A percentile compares a stretch with the other conserved stretches of the same genome.
phyloP scores from a whole-genome alignment of 805 yeast genomes.

The Ogataea haglerorum region DNA sequence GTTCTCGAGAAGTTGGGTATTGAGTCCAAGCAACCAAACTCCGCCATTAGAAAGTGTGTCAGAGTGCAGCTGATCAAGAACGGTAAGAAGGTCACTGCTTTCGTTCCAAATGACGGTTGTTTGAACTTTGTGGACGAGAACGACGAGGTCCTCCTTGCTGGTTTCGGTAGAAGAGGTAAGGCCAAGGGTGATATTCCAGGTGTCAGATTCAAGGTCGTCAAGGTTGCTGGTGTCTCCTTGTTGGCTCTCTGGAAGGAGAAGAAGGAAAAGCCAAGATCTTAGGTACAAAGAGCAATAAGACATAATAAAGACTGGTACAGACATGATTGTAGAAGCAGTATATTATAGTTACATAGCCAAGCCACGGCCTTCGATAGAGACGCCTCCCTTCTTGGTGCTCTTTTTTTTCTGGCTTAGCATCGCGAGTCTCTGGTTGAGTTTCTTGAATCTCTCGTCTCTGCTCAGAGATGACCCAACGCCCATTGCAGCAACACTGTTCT shows the following conservation, averaged over 20 bases:
- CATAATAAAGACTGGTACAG: conserved; percentile 11
- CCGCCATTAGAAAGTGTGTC: conserved; percentile 99
- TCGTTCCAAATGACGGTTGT: conserved; percentile 99
- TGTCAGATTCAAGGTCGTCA: conserved; percentile 99
- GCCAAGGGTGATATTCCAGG: conserved; percentile 99
- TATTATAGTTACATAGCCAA: conserved; percentile 21
- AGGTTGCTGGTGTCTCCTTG: conserved; percentile 99
- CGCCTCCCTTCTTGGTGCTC: conserved; percentile 62
- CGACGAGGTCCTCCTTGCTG: conserved; percentile 99
- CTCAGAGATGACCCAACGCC: conserved; percentile 52
- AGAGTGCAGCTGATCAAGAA: conserved; percentile 99
- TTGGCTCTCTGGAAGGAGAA: conserved; percentile 99
- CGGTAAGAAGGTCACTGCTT: conserved; percentile 99
- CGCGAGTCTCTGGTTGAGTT: conserved; percentile 60
- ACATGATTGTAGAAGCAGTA: conserved; percentile 1
- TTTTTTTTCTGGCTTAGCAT: conserved; percentile 47
- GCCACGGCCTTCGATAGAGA: conserved; percentile 74
- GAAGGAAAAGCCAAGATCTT: conserved; percentile 99
- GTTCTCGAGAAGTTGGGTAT: conserved; percentile 99
- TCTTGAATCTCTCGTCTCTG: conserved; percentile 77
- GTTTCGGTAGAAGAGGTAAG: conserved; percentile 99
- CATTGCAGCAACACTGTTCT: conserved; percentile 34
- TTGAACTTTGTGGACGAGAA: conserved; percentile 99
- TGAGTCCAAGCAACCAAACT: conserved; percentile 99
- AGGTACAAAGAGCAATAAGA: conserved; percentile 27